Evolutionary conservation across 179 eudicot species (phyloP).

Genomic region (Beta lomatogona): DNA sequence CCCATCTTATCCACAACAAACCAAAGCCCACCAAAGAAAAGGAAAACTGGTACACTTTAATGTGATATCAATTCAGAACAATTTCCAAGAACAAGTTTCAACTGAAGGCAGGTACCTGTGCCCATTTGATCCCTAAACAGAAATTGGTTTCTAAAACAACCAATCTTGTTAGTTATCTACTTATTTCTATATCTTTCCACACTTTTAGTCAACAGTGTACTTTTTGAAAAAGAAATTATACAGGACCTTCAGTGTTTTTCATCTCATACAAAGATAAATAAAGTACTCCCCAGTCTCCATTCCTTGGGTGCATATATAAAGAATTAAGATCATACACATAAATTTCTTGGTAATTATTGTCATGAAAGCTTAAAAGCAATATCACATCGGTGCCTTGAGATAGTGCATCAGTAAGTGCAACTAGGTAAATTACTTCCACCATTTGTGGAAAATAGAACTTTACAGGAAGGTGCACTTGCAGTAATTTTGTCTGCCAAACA

Average conservation of each 20-base stretch:
- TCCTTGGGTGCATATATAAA: not conserved
- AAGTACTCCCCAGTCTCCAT: not conserved
- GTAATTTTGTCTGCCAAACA: not conserved
- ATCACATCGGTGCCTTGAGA: not conserved
- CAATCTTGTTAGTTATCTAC: not conserved
- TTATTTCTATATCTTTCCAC: not conserved
- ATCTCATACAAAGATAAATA: not conserved
- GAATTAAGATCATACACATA: not conserved
- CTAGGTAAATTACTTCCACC: not conserved
- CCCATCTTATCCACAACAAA: not conserved
- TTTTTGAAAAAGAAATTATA: no score
- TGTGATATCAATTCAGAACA: not conserved
- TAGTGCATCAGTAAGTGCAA: no score
- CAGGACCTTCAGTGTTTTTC: not conserved
- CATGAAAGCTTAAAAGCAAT: not conserved
- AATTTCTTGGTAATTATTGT: not conserved
- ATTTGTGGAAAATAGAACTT: not conserved
- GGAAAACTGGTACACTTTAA: not conserved
- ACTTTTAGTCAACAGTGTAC: not conserved
- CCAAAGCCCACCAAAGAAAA: not conserved
- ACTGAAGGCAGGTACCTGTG: not conserved
- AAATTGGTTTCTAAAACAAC: not conserved
- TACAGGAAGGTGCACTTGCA: not conserved
- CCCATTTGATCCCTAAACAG: not conserved
- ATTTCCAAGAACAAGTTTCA: not conserved